Base-by-base conservation (phyloP, 495 filamentous ascomycete genomes). In the Choiromyces venosus region DNA sequence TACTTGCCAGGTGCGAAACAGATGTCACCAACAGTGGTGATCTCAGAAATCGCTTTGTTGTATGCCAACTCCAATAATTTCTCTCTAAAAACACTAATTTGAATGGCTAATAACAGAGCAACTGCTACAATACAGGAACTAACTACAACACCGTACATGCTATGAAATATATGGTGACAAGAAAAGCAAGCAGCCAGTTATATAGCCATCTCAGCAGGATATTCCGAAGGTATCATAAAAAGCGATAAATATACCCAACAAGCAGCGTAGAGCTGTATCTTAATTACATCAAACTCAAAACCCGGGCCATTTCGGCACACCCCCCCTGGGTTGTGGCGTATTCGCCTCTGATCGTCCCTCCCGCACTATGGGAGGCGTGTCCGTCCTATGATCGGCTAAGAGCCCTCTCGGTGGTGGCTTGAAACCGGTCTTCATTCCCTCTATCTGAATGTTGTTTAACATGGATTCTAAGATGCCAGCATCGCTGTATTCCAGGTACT, bases 401-500 rank as follows among this genome's bases (percentile, higher is more conserved):
- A 77, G 37, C 37, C 52, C 74, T 33, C 75, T 73, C 35, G 68
- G 40, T 19, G 92, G 93, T 1, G 91, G 90, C 72, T 91, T 90
- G 83, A 91, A 97, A 66, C 89, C 88, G 36, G 85, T 87, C 68
- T 88, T 90, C 73, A 85, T 86, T 40, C 88, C 96, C 83, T 88
- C 88, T 69, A 85, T 85, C 81, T 95, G 97, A 35, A 97, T 91
- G 73, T 94, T 91, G 77, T 92, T 87, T 52, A 97, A 86, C 82
- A 94, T 93, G 7, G 83, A 79, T 75, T 92, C 88, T 56, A 96
- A 85, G 21, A 96, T 88, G 1, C 94, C 95, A 0, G 91, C 92
- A 75, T 94, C 93, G 25, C 89, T 84, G 75, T 92, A 97, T 83
- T 98, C 93, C 69, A 90, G 86, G 80, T 93, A 97, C 82, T 97